Percentiles rank a stretch among this genome's conserved stretches.
Evolutionary conservation across 371 early-diverging fungal genomes (phyloP).

Genomic region (Mucor circinelloides): DNA sequence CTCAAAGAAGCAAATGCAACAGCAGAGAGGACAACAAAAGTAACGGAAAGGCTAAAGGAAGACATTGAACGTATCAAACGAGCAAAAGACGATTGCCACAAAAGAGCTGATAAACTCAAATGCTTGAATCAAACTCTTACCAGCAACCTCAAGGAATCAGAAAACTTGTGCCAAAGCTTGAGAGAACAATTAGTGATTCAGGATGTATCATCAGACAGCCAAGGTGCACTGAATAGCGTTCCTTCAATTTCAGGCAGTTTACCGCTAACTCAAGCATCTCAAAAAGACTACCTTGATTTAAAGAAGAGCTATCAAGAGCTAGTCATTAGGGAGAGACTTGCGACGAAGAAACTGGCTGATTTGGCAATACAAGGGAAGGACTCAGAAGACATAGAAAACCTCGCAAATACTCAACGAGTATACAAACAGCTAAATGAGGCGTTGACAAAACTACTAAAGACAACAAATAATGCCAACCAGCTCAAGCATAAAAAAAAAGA

Average conservation of each 20-base stretch:
- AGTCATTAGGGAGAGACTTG: neutral
- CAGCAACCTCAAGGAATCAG: neutral
- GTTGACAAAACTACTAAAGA: too few relatives aligned
- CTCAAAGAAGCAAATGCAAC: neutral
- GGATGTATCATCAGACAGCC: neutral
- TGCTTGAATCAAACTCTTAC: neutral
- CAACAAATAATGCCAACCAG: too few relatives aligned
- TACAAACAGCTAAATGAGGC: neutral
- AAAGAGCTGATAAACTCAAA: neutral
- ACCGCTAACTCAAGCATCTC: neutral
- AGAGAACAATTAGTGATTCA: neutral
- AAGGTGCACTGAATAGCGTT: too few relatives aligned
- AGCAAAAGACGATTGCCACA: neutral
- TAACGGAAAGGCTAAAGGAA: neutral
- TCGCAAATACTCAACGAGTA: neutral
- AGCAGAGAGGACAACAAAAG: neutral
- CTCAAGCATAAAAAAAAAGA: too few relatives aligned
- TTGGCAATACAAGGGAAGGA: neutral
- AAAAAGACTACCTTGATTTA: neutral
- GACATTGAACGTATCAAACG: neutral
- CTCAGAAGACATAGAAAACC: neutral
- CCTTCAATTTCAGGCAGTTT: neutral
- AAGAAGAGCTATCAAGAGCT: neutral
- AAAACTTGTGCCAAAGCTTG: neutral
- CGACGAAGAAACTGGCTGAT: neutral